Evolutionary conservation across 352 stramenopile species (phyloP).

Genomic region (Paralagenidium karlingii): DNA sequence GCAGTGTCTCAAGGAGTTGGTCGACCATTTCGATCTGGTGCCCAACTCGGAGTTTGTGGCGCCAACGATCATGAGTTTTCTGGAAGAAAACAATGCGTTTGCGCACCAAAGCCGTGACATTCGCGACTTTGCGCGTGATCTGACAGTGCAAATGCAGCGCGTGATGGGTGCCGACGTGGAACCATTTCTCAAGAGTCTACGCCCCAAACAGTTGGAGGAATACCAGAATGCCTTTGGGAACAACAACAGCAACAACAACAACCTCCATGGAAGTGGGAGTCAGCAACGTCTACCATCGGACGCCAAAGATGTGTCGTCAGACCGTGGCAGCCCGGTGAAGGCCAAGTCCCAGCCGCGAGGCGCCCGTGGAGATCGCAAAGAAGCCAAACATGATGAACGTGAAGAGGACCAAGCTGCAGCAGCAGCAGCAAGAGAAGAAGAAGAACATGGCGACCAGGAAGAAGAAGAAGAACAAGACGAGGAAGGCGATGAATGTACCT

Average conservation of each 20-base stretch:
- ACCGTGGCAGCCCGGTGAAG: conserved; percentile 1
- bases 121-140: conserved; percentile 77
- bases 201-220: conserved; percentile 86
- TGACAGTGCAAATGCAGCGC: conserved; percentile 66
- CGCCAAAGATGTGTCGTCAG: background rate
- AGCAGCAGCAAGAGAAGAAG: conserved; percentile 6
- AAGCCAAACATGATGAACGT: conserved; percentile 1
- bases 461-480: conserved; percentile 47
- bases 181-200: conserved; percentile 60
- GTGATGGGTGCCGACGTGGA: conserved; percentile 59
- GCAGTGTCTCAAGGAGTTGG: conserved; percentile 40
- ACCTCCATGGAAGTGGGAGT: conserved; percentile 1
- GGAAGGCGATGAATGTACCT: conserved; percentile 79
- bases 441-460: conserved; percentile 19
- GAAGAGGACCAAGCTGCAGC: conserved; percentile 1
- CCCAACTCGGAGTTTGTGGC: conserved; percentile 29
- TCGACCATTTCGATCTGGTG: conserved; percentile 36
- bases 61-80: conserved; percentile 53
- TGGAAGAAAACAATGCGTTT: conserved; percentile 77
- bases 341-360: conserved; percentile 1
- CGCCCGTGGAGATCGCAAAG: no score
- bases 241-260: conserved; percentile 16
- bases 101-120: conserved; percentile 82
- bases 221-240: conserved; percentile 82
- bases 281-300: background rate